Conservation (phyloP, 2,329 filamentous ascomycete species). For the Beauveria sp. region DNA sequence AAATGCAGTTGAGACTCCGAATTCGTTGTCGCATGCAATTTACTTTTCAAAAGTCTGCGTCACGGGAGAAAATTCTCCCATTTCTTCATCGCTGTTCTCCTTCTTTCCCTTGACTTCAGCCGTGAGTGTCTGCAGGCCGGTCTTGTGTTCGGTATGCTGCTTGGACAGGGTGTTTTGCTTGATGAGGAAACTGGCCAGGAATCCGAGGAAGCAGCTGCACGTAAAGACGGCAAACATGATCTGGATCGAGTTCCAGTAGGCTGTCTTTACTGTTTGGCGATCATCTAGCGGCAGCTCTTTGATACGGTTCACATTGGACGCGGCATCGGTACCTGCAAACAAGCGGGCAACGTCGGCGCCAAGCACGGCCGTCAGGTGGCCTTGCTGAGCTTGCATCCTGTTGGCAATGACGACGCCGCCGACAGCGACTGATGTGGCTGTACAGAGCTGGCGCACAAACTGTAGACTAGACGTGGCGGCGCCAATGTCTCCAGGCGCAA, state of each 20-base stretch:
- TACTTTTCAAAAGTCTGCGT: neutral
- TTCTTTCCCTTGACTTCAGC: constrained; percentile 13
- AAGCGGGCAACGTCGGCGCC: constrained; percentile 39
- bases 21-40: neutral
- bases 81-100: neutral
- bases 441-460: constrained; percentile 62
- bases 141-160: constrained; percentile 51
- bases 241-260: constrained; percentile 42
- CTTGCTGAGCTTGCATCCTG: constrained; percentile 52
- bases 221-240: constrained; percentile 54
- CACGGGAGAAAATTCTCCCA: neutral
- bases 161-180: constrained; percentile 43
- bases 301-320: constrained; percentile 53
- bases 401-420: constrained; percentile 78
- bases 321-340: constrained; percentile 52
- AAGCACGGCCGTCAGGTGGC: constrained; percentile 40
- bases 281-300: constrained; percentile 40
- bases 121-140: constrained; percentile 41
- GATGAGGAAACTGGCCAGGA: constrained; percentile 41
- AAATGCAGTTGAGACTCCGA: neutral
- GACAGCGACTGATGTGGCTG: constrained; percentile 60
- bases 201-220: constrained; percentile 38
- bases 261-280: constrained; percentile 32
- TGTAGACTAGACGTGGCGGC: constrained; percentile 59
- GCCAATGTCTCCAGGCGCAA: constrained; percentile 57